Percentiles rank a stretch among this genome's conserved stretches.
Conservation (phyloP, 805 yeast genomes). For the Teunomyces kruisii region DNA sequence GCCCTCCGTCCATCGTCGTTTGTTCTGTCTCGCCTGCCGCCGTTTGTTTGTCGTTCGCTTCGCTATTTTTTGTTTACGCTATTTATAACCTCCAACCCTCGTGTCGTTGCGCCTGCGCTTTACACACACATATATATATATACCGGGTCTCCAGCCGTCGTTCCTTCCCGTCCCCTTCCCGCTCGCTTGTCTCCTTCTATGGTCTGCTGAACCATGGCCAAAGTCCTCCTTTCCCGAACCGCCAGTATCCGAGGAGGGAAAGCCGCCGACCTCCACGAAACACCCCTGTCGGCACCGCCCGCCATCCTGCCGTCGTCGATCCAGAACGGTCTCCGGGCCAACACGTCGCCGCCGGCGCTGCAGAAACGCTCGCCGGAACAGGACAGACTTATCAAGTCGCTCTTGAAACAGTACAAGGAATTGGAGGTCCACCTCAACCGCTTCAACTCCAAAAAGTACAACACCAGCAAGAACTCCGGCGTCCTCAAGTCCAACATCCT, state of each 20-base stretch:
- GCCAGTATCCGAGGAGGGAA: constrained; percentile 12
- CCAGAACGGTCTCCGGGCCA: constrained; percentile 3
- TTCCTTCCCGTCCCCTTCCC: too few species aligned
- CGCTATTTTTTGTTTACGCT: background rate
- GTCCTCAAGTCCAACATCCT: constrained; percentile 46
- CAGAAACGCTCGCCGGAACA: constrained; percentile 11
- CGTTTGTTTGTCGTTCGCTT: background rate
- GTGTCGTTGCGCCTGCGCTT: background rate
- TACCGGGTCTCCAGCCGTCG: too few species aligned
- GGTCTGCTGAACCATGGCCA: constrained; percentile 12
- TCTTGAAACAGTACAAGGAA: constrained; percentile 33
- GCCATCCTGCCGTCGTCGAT: constrained; percentile 5
- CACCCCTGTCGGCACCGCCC: background rate
- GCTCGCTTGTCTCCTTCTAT: too few species aligned
- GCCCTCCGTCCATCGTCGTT: too few species aligned
- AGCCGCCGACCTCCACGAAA: constrained; percentile 1
- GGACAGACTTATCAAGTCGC: constrained; percentile 21
- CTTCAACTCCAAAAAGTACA: constrained; percentile 37
- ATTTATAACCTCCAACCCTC: too few species aligned
- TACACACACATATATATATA: too few species aligned
- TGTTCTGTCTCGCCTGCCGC: background rate
- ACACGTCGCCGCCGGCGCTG: background rate
- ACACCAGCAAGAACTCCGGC: constrained; percentile 20
- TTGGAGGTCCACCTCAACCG: constrained; percentile 46
- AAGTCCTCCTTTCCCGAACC: constrained; percentile 19